Evolutionary conservation across 2,329 filamentous ascomycete species (phyloP).

Genomic region (Diatrype stigma): DNA sequence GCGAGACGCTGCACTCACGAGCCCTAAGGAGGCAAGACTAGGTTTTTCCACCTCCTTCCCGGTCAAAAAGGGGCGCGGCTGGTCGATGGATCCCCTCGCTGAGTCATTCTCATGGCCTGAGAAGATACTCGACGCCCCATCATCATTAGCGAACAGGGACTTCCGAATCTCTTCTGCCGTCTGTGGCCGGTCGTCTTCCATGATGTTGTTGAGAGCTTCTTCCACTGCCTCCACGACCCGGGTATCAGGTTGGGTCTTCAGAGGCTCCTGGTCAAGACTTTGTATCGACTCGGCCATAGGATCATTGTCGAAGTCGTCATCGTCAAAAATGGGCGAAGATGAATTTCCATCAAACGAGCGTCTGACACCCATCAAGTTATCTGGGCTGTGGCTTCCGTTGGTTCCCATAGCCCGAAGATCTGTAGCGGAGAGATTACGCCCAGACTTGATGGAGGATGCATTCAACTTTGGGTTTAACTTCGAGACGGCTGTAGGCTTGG

Average conservation of each 20-base stretch:
- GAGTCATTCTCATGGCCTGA: slow-evolving; percentile 56
- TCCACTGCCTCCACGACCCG: slow-evolving; percentile 91
- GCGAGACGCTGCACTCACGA: slow-evolving; percentile 81
- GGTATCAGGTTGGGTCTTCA: slow-evolving; percentile 61
- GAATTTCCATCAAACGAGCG: slow-evolving; percentile 67
- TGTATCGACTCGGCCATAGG: slow-evolving; percentile 66
- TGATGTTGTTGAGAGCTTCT: slow-evolving; percentile 84
- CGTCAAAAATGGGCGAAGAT: slow-evolving; percentile 65
- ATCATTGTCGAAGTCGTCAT: slow-evolving; percentile 73
- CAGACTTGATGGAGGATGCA: slow-evolving; percentile 23
- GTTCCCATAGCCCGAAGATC: slow-evolving; percentile 39
- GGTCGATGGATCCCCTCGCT: slow-evolving; percentile 33
- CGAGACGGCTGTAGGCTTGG: slow-evolving; percentile 41
- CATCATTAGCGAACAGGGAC: slow-evolving; percentile 61
- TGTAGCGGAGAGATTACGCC: slow-evolving; percentile 43
- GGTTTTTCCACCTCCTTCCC: slow-evolving; percentile 61
- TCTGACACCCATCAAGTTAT: slow-evolving; percentile 43
- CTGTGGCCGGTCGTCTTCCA: slow-evolving; percentile 69
- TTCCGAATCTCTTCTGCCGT: slow-evolving; percentile 61
- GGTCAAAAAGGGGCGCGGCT: slow-evolving; percentile 23
- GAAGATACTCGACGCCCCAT: slow-evolving; percentile 46
- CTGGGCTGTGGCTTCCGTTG: slow-evolving; percentile 34
- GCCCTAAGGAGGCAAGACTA: slow-evolving; percentile 83
- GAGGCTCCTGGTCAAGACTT: slow-evolving; percentile 72
- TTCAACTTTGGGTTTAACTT: slow-evolving; percentile 37